These are phyloP conservation scores for Aspergillus pseudoterreus DNA, from an alignment of 2,329 filamentous ascomycete genomes.

Conservation along the genomic window DNA sequence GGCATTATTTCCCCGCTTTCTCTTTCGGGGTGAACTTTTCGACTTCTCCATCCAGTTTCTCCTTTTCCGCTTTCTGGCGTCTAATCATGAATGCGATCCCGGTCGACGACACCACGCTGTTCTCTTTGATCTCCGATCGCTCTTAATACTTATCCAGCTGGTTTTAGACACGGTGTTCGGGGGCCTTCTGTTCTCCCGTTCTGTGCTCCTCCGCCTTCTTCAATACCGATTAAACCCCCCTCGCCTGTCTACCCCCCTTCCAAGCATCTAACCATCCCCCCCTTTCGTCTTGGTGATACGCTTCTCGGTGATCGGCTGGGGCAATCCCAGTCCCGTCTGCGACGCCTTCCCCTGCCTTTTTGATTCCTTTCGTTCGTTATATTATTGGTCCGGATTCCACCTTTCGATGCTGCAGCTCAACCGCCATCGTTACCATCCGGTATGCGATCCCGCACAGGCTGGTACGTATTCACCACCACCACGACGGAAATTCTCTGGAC, in stretches of 20 bases:
- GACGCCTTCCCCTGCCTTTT: background rate
- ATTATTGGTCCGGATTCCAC: constrained; percentile 3
- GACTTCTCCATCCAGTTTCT: background rate
- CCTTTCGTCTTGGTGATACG: background rate
- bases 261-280: background rate
- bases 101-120: background rate
- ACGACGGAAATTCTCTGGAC: too few species aligned
- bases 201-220: background rate
- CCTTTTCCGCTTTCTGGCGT: background rate
- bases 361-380: background rate
- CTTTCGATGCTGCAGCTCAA: constrained; percentile 25
- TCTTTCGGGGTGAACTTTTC: background rate
- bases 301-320: background rate
- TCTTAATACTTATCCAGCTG: background rate
- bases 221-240: background rate
- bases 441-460: constrained; percentile 44
- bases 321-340: background rate
- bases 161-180: background rate
- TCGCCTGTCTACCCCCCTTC: background rate
- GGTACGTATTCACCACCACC: constrained; percentile 25
- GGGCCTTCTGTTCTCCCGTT: background rate
- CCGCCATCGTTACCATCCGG: constrained; percentile 23
- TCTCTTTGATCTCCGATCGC: background rate
- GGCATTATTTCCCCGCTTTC: background rate
- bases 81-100: background rate